phyloP scores from a whole-genome alignment of 106 monocot species.

The Dioscorea alata region DNA sequence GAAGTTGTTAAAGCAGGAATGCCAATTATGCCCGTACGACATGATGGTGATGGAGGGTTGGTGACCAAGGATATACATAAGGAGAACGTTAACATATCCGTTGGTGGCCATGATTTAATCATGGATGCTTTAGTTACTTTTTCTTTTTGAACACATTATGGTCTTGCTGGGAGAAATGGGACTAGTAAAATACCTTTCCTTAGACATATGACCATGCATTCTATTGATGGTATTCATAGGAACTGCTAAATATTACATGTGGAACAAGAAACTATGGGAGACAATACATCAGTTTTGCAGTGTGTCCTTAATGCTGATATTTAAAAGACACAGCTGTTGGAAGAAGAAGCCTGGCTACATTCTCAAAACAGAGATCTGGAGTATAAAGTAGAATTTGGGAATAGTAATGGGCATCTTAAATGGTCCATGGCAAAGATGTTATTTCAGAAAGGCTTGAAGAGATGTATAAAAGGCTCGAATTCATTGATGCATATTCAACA shows the following conservation, averaged over 20 bases:
- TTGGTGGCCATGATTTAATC: conserved; percentile 96
- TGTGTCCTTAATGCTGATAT: conserved; percentile 90
- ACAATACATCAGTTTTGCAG: conserved; percentile 85
- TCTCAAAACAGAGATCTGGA: conserved; percentile 83
- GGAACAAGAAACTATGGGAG: conserved; percentile 98
- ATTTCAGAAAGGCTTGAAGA: conserved; percentile 61
- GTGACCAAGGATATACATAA: conserved; percentile 85
- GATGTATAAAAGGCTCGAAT: conserved; percentile 94
- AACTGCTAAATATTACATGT: conserved; percentile 98
- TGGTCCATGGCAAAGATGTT: conserved; percentile 51
- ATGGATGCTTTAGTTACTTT: conserved; percentile 74
- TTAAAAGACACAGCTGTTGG: conserved; percentile 65
- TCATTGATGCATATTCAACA: conserved; percentile 89
- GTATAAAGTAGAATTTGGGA: conserved; percentile 51
- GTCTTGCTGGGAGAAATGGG: conserved; percentile 99
- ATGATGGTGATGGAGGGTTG: conserved; percentile 49
- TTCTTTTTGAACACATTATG: conserved; percentile 98
- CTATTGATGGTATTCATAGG: conserved; percentile 87
- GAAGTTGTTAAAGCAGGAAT: conserved; percentile 91
- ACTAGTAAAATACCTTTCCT: conserved; percentile 97
- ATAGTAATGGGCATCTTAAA: conserved; percentile 26
- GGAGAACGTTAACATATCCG: conserved; percentile 92
- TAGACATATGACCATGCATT: conserved; percentile 99
- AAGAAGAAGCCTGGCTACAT: conserved; percentile 82
- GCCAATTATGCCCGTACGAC: conserved; percentile 76